These are phyloP conservation scores for Meredithiella fracta DNA, from an alignment of 2,329 filamentous ascomycete species.

Conservation along the genomic window DNA sequence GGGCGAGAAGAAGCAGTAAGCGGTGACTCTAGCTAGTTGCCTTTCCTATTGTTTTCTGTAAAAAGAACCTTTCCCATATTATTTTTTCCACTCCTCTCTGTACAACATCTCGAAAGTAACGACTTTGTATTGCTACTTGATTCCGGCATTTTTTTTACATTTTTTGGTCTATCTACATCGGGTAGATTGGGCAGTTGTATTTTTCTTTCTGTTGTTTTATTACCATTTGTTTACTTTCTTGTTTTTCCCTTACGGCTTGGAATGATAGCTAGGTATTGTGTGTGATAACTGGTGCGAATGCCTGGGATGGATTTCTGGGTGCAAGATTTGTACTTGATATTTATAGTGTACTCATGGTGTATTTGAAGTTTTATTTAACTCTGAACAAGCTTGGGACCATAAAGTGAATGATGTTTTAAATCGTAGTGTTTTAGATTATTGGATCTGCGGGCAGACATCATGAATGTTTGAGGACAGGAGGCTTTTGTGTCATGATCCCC, in stretches of 20 bases:
- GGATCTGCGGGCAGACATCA: too few species aligned
- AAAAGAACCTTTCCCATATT: constrained; percentile 13
- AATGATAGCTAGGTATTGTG: background rate
- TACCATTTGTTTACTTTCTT: background rate
- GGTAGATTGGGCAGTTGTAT: constrained; percentile 7
- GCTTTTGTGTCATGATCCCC: too few species aligned
- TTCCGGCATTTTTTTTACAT: background rate
- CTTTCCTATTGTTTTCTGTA: constrained; percentile 13
- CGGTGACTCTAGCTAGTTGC: constrained; percentile 10
- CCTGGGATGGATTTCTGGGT: background rate
- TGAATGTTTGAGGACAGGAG: too few species aligned
- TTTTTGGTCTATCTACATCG: background rate
- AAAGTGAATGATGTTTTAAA: too few species aligned
- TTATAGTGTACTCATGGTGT: constrained; percentile 13
- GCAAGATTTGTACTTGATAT: constrained; percentile 9
- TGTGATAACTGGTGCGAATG: background rate
- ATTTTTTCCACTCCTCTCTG: constrained; percentile 10
- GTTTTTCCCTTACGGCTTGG: too few species aligned
- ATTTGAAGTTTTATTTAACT: constrained; percentile 13
- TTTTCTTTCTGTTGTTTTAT: constrained; percentile 2
- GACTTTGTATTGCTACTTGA: constrained; percentile 1
- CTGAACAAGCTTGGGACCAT: too few species aligned
- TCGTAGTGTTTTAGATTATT: too few species aligned
- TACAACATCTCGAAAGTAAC: constrained; percentile 8
- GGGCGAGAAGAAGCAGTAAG: constrained; percentile 52